Percentiles rank a stretch among this genome's conserved stretches.
phyloP scores from a whole-genome alignment of 331 rosid species.

The Pyrus hybrid region DNA sequence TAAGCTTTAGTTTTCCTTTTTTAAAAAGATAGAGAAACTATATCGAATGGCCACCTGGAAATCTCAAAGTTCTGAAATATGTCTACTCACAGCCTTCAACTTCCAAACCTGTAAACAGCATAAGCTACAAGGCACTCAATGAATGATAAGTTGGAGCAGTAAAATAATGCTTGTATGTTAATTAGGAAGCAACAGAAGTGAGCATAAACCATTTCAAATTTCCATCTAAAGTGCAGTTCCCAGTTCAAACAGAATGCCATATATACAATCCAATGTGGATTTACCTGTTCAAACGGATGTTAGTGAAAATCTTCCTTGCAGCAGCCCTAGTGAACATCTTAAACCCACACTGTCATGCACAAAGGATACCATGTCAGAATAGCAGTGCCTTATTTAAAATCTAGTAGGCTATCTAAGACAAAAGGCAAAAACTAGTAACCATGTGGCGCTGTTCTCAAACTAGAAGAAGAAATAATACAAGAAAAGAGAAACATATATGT shows the following conservation, averaged over 20 bases:
- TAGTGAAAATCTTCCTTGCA: slow-evolving; percentile 81
- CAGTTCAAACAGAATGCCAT: not conserved
- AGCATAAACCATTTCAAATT: not conserved
- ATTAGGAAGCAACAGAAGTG: not conserved
- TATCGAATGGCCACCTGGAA: not conserved
- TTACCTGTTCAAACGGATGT: slow-evolving; percentile 81
- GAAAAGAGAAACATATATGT: too few species aligned
- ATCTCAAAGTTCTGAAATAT: not conserved
- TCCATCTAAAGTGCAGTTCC: not conserved
- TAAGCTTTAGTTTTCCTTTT: not conserved
- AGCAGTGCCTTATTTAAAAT: not conserved
- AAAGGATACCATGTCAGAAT: slow-evolving; percentile 15
- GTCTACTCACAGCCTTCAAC: not conserved
- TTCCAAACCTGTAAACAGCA: not conserved
- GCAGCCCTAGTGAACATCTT: slow-evolving; percentile 95
- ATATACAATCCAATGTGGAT: not conserved
- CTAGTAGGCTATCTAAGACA: not conserved
- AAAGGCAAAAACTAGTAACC: not conserved
- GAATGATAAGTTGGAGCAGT: not conserved
- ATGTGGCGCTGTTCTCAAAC: not conserved
- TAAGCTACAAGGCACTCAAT: not conserved
- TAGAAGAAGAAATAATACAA: not conserved
- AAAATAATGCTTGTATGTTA: not conserved
- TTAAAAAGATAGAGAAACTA: not conserved
- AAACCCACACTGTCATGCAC: slow-evolving; percentile 75